These are phyloP conservation scores for Xerocomellus intermedius DNA, from an alignment of 768 basidiomycete species.

Conservation along the genomic window DNA sequence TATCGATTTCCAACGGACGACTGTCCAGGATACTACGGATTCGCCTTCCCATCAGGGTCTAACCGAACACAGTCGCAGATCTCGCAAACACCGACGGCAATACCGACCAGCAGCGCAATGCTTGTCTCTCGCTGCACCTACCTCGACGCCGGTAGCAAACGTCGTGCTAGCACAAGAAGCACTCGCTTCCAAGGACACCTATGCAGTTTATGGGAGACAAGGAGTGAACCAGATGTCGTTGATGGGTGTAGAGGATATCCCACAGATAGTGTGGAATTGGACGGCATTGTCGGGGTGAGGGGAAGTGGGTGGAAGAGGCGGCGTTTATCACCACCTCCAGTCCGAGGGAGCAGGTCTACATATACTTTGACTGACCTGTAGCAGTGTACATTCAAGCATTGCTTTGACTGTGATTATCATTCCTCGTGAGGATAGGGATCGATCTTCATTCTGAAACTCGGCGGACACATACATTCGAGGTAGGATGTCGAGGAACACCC, in stretches of 20 bases:
- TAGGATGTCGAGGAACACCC: not conserved
- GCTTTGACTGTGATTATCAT: not conserved
- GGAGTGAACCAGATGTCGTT: slow-evolving; percentile 6
- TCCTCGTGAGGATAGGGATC: not conserved
- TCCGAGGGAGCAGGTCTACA: not conserved
- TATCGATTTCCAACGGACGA: slow-evolving; percentile 32
- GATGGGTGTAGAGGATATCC: slow-evolving; percentile 16
- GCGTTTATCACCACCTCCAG: too few relatives aligned
- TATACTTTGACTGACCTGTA: not conserved
- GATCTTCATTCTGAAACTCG: not conserved
- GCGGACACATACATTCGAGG: not conserved
- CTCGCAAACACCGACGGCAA: slow-evolving; percentile 28
- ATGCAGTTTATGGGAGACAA: slow-evolving; percentile 14
- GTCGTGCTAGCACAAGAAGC: slow-evolving; percentile 17
- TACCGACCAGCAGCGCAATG: slow-evolving; percentile 27
- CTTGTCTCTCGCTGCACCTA: slow-evolving; percentile 24
- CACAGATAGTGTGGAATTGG: slow-evolving; percentile 21
- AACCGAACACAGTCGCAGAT: slow-evolving; percentile 29
- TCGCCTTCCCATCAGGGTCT: slow-evolving; percentile 29
- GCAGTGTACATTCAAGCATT: not conserved
- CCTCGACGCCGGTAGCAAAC: slow-evolving; percentile 26
- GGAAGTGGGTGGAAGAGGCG: not conserved
- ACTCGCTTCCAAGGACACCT: slow-evolving; percentile 2
- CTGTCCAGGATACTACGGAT: slow-evolving; percentile 34
- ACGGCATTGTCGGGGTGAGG: slow-evolving; percentile 9